Evolutionary conservation across 2,329 filamentous ascomycete genomes (phyloP), one percentile per base, ranked within the genome.

Genomic region (Pseudogymnoascus sp.): DNA sequence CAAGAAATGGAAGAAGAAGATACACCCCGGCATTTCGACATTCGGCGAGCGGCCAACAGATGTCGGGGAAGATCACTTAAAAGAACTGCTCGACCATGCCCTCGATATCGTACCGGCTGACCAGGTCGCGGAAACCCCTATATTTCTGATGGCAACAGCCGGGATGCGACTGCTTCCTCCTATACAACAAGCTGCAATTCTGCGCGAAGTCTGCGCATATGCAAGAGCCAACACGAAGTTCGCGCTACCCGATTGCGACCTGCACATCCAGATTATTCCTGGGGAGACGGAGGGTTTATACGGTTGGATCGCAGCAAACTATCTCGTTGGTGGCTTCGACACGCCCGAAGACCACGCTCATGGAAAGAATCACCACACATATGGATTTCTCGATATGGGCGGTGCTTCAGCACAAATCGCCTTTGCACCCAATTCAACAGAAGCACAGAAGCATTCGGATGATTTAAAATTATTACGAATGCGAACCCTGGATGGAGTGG

Each of bases 371-470:
- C 95, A 97, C 73, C 90, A 93, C 72, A 99, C 95, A 0, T 99
- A 97, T 74, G 95, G 95, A 0, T 99, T 99, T 72, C 79, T 99
- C 65, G 95, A 99, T 73, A 99, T 99, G 96, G 95, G 95, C 60
- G 95, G 95, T 61, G 95, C 95, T 26, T 97, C 93, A 0, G 93
- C 95, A 14, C 95, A 99, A 76, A 97, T 99, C 71, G 95, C 96
- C 0, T 99, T 99, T 75, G 93, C 93, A 1, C 95, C 95, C 1
- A 99, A 99, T 75, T 78, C 83, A 3, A 97, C 95, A 1, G 95
- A 99, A 74, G 87, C 92, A 1, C 84, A 87, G 71, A 95, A 92
- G 72, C 96, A 99, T 74, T 88, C 91, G 0, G 84, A 97, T 66
- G 92, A 97, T 72, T 78, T 99, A 63, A 96, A 92, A 67, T 75